Evolutionary conservation across 257 asterid species (phyloP).

Genomic region (Nicotiana undulata): DNA sequence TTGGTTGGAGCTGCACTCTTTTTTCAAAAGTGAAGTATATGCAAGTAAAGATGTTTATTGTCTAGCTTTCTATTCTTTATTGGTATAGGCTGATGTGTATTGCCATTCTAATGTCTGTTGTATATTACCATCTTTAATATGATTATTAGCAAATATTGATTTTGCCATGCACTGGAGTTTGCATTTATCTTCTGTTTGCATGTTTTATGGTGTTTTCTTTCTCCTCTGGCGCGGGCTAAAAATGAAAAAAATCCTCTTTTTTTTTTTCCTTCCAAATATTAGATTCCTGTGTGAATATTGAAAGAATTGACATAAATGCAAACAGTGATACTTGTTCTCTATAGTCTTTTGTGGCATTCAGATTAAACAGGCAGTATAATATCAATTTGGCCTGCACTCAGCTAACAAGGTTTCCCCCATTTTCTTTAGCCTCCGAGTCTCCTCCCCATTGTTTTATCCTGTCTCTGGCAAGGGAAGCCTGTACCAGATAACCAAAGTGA

Average conservation of each 20-base stretch:
- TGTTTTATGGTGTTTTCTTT: not conserved
- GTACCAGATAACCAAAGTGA: not conserved
- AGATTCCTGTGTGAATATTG: not conserved
- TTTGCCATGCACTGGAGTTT: not conserved
- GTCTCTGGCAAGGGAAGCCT: slow-evolving; percentile 38
- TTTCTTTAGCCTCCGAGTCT: slow-evolving; percentile 12
- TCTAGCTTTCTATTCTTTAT: not conserved
- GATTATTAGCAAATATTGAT: too few relatives aligned
- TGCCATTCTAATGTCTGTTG: not conserved
- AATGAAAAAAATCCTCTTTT: too few relatives aligned
- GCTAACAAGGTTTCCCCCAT: not conserved
- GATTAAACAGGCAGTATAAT: not conserved
- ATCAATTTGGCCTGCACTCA: not conserved
- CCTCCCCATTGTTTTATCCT: slow-evolving; percentile 52
- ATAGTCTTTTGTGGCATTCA: not conserved
- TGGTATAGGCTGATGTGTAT: not conserved
- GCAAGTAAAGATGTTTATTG: not conserved
- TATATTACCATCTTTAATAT: not conserved
- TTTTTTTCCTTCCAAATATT: not conserved
- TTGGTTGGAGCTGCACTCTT: slow-evolving; percentile 82
- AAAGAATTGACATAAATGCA: not conserved
- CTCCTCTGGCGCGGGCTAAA: not conserved
- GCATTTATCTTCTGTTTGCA: not conserved
- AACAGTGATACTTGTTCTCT: not conserved
- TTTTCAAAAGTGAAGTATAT: slow-evolving; percentile 45